phyloP scores from a whole-genome alignment of 306 rosid genomes.

The Bauhinia variegata region DNA sequence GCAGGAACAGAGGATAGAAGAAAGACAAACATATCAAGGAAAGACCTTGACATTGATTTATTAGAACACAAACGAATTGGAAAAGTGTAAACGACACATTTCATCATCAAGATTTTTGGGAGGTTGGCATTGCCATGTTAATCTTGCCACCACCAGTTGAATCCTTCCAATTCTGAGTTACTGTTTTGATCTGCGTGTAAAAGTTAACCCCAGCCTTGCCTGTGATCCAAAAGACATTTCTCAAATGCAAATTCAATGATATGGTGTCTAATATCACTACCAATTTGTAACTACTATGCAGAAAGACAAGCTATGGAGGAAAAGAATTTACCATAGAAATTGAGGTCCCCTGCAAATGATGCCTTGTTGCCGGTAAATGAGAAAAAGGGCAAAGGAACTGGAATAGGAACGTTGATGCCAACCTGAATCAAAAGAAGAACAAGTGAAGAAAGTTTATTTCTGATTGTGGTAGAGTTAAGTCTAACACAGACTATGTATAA shows the following conservation, averaged over 20 bases:
- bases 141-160: slow-evolving; percentile 61
- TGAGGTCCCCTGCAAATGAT: slow-evolving; percentile 88
- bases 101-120: slow-evolving; percentile 58
- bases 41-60: slow-evolving; percentile 21
- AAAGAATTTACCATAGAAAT: slow-evolving; percentile 70
- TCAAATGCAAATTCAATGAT: slow-evolving; percentile 25
- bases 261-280: no score
- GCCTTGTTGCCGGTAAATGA: slow-evolving; percentile 92
- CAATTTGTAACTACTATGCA: neutral
- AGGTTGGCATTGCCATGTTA: slow-evolving; percentile 94
- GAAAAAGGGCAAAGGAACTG: slow-evolving; percentile 93
- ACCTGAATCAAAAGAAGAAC: slow-evolving; percentile 56
- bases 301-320: neutral
- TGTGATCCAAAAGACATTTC: slow-evolving; percentile 38
- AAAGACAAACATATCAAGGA: neutral
- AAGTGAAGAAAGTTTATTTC: no score
- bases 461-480: no score
- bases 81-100: neutral
- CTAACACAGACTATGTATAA: no score
- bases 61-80: slow-evolving; percentile 9
- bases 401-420: slow-evolving; percentile 93
- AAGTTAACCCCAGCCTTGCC: slow-evolving; percentile 93
- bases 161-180: slow-evolving; percentile 95
- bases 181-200: slow-evolving; percentile 81
- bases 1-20: no score